A percentile compares a stretch with the other conserved stretches of the same genome.
Evolutionary conservation across 2,329 filamentous ascomycete species (phyloP).

Genomic region (Podosphaera leucotricha): DNA sequence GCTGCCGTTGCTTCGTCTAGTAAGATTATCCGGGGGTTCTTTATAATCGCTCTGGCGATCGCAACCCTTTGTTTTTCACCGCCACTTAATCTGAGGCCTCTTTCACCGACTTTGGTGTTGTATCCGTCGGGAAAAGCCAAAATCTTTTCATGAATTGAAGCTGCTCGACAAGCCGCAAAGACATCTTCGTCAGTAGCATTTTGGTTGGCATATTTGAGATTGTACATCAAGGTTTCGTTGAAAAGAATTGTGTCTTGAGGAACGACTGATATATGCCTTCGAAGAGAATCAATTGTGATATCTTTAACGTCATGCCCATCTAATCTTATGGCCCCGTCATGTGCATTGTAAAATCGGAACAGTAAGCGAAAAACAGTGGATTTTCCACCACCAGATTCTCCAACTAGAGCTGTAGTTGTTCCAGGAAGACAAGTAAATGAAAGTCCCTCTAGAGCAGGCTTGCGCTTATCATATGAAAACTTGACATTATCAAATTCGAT

Average conservation of each 20-base stretch:
- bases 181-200: slow-evolving; percentile 60
- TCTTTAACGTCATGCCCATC: slow-evolving; percentile 69
- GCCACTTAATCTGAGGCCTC: slow-evolving; percentile 65
- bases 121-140: slow-evolving; percentile 73
- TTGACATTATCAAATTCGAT: slow-evolving; percentile 74
- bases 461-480: slow-evolving; percentile 74
- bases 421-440: slow-evolving; percentile 71
- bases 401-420: slow-evolving; percentile 86
- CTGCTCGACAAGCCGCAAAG: slow-evolving; percentile 57
- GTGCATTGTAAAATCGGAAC: slow-evolving; percentile 86
- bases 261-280: slow-evolving; percentile 79
- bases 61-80: slow-evolving; percentile 88
- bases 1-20: slow-evolving; percentile 85
- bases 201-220: slow-evolving; percentile 72
- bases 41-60: slow-evolving; percentile 79
- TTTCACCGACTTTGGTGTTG: slow-evolving; percentile 73
- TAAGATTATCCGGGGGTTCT: slow-evolving; percentile 77
- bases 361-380: slow-evolving; percentile 89
- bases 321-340: slow-evolving; percentile 56
- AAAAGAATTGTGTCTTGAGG: slow-evolving; percentile 92
- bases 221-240: slow-evolving; percentile 90
- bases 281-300: slow-evolving; percentile 80
- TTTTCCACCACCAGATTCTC: slow-evolving; percentile 90
- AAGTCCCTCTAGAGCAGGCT: slow-evolving; percentile 62
- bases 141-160: slow-evolving; percentile 84